These are phyloP conservation scores for Fusarium temperatum DNA, from an alignment of 2,329 filamentous ascomycete genomes.

Conservation along the genomic window DNA sequence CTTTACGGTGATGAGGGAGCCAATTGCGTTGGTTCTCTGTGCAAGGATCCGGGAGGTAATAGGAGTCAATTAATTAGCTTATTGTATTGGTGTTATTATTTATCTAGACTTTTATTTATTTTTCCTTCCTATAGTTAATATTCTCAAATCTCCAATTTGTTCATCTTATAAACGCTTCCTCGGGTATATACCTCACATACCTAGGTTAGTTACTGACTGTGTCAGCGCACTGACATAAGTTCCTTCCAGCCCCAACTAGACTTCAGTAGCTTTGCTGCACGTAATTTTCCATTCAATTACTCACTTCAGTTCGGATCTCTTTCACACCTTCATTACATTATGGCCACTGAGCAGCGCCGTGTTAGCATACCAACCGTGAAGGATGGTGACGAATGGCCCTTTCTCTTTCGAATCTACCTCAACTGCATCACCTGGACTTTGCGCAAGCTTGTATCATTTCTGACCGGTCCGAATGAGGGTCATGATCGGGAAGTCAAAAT, in stretches of 20 bases:
- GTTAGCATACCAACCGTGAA: neutral
- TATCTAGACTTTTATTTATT: neutral
- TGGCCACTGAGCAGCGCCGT: neutral
- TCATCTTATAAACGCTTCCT: neutral
- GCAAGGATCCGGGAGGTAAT: neutral
- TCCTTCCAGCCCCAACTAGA: neutral
- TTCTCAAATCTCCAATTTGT: fast-evolving
- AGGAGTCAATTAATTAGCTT: neutral
- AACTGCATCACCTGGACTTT: neutral
- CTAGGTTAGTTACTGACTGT: neutral
- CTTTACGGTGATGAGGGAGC: neutral
- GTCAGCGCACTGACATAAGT: neutral
- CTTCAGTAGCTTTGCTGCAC: neutral
- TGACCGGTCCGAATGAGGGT: neutral
- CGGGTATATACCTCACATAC: neutral
- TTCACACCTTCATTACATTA: fast-evolving
- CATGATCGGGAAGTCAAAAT: neutral
- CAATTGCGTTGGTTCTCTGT: neutral
- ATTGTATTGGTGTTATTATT: neutral
- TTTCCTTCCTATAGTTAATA: neutral
- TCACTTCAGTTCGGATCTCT: neutral
- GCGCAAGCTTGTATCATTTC: neutral
- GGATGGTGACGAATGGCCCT: neutral
- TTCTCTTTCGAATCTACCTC: neutral
- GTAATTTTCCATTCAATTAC: neutral